Base-by-base conservation (phyloP, 2,329 filamentous ascomycete genomes). In the Pyrenochaeta sp. region DNA sequence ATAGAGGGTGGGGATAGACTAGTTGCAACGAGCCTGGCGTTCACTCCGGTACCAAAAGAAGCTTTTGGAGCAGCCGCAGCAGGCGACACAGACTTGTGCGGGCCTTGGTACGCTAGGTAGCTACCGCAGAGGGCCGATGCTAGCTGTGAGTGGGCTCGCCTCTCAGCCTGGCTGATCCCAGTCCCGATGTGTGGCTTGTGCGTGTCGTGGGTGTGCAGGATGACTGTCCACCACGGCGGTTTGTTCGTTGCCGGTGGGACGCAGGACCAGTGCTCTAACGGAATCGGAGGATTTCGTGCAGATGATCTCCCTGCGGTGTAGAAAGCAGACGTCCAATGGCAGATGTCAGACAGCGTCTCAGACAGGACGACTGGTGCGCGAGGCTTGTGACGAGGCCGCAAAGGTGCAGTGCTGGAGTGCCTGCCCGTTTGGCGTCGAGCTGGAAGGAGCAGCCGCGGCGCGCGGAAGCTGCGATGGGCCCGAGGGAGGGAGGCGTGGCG, bases 201-300 rank as follows among this genome's bases (percentile, higher is more conserved):
- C 37, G 52, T 32, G 37, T 53, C 59, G 54, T 37, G 54, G 50
- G 53, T 49, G 50, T 50, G 46, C 61, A 19, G 51, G 46, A 27
- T 24, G 25, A 44, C 22, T 28, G 40, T 44, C 37, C 36, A 54
- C 54, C 37, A 50, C 47, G 27, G 56, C 59, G 61, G 65, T n/a
- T 44, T 39, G 36, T 4, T 27, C 24, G 24, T 44, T 13, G 42
- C 2, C 6, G 56, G 61, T 50, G 40, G 52, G 42, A 59, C 52
- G 59, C 61, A 59, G 48, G 54, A 55, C 54, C 37, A 59, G 64
- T 69, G 69, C 68, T 58, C 66, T 61, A 52, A 64, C 70, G 72
- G 72, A 61, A 61, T 66, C 73, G 80, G 80, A 80, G 77, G 79
- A 81, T 82, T 78, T 75, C 77, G 79, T 83, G 81, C 82, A 83